Percentiles rank a stretch among this genome's conserved stretches.
Conservation (phyloP, 2,329 filamentous ascomycete genomes). For the Alternaria angustiovoidea region DNA sequence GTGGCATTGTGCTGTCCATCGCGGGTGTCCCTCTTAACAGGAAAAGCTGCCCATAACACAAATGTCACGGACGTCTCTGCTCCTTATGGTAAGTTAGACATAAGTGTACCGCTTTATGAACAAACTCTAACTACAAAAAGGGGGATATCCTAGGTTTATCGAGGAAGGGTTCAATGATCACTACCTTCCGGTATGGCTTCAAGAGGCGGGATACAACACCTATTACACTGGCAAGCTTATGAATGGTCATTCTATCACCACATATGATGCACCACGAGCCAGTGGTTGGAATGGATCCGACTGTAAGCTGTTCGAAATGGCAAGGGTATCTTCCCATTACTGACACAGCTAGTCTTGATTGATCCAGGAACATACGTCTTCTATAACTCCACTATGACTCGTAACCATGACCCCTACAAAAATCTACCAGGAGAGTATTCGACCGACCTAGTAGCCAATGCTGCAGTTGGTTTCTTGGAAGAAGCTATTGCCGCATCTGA, state of each 20-base stretch:
- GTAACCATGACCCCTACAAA: conserved; percentile 64
- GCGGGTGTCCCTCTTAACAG: conserved; percentile 70
- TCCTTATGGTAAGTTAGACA: conserved; percentile 58
- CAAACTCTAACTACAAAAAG: conserved; percentile 29
- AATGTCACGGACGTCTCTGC: conserved; percentile 70
- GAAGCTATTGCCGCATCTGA: conserved; percentile 61
- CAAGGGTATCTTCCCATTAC: not conserved
- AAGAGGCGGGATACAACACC: conserved; percentile 72
- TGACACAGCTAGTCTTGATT: conserved; percentile 52
- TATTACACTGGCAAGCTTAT: conserved; percentile 79
- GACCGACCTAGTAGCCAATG: conserved; percentile 67
- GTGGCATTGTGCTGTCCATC: conserved; percentile 73
- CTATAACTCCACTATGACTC: conserved; percentile 69
- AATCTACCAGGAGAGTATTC: conserved; percentile 65
- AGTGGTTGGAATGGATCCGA: conserved; percentile 66
- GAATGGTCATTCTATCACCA: conserved; percentile 68
- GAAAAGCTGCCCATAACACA: conserved; percentile 73
- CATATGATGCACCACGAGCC: conserved; percentile 67
- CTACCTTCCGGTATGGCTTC: conserved; percentile 76
- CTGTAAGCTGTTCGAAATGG: conserved; percentile 29
- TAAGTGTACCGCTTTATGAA: not conserved
- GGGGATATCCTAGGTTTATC: conserved; percentile 72
- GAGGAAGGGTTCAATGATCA: conserved; percentile 70
- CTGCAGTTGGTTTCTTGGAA: conserved; percentile 67
- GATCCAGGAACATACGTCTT: conserved; percentile 75